phyloP scores from a whole-genome alignment of 306 rosid genomes.

The Rubus parviflorus region DNA sequence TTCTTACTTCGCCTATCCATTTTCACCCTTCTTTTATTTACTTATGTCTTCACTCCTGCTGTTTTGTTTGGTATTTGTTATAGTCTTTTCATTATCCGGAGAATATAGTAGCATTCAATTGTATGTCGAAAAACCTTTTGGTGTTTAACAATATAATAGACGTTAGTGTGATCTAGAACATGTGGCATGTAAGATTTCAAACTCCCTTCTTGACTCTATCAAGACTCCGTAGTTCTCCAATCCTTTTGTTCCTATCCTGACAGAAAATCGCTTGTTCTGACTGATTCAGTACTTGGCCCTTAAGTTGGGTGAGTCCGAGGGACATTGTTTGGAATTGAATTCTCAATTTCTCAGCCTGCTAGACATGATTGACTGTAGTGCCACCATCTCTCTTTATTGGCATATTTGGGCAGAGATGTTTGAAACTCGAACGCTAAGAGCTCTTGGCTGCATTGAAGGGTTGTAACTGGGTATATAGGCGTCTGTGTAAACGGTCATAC shows the following conservation, averaged over 20 bases:
- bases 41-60: not conserved
- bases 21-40: not conserved
- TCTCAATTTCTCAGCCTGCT: constrained; percentile 12
- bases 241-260: constrained; percentile 14
- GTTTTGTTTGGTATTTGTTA: not conserved
- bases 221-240: not conserved
- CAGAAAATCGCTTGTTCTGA: constrained; percentile 8
- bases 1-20: not conserved
- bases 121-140: not conserved
- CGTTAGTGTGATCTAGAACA: not conserved
- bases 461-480: constrained; percentile 22
- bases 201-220: not conserved
- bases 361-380: not conserved
- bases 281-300: constrained; percentile 26
- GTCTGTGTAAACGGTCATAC: constrained; percentile 17
- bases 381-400: constrained; percentile 9
- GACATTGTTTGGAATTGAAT: constrained; percentile 12
- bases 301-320: constrained; percentile 21
- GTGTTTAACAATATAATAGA: too few relatives aligned
- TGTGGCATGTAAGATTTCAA: not conserved
- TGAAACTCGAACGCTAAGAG: constrained; percentile 24
- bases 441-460: constrained; percentile 25
- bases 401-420: constrained; percentile 24
- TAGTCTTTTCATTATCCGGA: not conserved
- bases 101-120: not conserved